Base-by-base conservation (phyloP, 2,329 filamentous ascomycete species). In the Sporothrix mexicana region DNA sequence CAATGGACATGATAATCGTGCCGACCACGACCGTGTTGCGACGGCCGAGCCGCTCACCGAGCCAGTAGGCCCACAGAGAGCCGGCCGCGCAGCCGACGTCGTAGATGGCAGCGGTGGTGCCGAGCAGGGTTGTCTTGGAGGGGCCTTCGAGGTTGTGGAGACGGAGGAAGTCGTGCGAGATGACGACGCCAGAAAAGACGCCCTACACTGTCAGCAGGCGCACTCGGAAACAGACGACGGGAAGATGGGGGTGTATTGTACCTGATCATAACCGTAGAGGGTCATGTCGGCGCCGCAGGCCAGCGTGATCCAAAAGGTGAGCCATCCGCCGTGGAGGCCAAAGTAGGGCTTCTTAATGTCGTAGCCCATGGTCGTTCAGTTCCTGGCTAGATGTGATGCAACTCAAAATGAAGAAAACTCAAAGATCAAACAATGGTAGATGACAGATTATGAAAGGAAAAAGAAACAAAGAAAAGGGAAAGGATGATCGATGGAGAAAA, bases 1-100 rank as follows among this genome's bases (percentile, higher is more conserved):
- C 84, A 30, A 85, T 75, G 10, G 85, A 77, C 82, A 85, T 84
- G 59, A 84, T 81, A 3, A 77, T 73, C 0, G 81, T 82, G 8
- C 83, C 83, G 0, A 80, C 74, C 47, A 84, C 79, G 20, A 85
- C 82, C 76, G 82, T 82, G 3, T 76, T 79, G 74, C 80, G 81
- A 25, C 84, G 79, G 69, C 85, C 84, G 17, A 85, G 74, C 23
- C 78, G 75, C 73, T 86, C 79, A 70, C 84, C 79, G 72, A 84
- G 74, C 73, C 82, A 79, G 74, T 80, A 76, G 41, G 76, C 75
- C 45, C 77, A 73, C 12, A 80, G 17, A 47, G 78, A 76, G 20
- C 79, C 79, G n/a, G 79, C 13, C 72, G 79, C 78, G 59, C 78
- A 80, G 5, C 79, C 79, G 2, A 80, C 71, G 62, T 79, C 77